Conservation (phyloP, 768 basidiomycete species). For the Exsudoporus frostii region DNA sequence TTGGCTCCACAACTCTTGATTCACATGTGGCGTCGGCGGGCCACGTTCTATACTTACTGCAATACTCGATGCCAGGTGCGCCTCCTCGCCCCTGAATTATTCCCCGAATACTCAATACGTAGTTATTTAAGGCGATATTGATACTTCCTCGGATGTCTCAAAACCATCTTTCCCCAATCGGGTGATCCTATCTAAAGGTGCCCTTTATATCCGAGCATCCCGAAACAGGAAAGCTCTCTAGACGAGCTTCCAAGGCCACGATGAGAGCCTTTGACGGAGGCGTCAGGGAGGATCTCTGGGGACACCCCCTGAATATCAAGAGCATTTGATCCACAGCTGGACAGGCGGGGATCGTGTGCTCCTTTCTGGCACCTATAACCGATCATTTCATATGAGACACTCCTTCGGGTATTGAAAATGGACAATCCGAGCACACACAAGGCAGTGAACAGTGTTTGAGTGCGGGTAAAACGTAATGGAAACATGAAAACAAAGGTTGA, state of each 20-base stretch:
- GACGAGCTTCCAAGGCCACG: background rate
- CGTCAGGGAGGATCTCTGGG: background rate
- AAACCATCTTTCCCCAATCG: background rate
- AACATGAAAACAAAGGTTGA: too few species aligned
- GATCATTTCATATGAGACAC: background rate
- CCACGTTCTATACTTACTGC: background rate
- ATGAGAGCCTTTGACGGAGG: slow-evolving; percentile 4
- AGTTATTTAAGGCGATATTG: background rate
- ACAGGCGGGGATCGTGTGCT: too few species aligned
- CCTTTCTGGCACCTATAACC: background rate
- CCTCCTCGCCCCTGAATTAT: background rate
- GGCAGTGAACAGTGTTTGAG: too few species aligned
- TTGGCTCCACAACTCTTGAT: too few species aligned
- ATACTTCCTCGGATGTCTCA: background rate
- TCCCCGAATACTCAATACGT: background rate
- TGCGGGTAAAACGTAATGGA: too few species aligned
- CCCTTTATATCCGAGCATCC: background rate
- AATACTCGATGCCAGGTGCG: background rate
- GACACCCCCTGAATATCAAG: slow-evolving; percentile 3
- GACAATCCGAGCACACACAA: background rate
- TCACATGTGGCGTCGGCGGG: background rate
- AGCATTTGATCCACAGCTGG: background rate
- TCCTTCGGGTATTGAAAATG: background rate
- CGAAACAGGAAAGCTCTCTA: background rate
- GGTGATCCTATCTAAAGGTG: too few species aligned